Base-by-base conservation (phyloP, 2,329 filamentous ascomycete species). In the Paraphaeosphaeria minitans region DNA sequence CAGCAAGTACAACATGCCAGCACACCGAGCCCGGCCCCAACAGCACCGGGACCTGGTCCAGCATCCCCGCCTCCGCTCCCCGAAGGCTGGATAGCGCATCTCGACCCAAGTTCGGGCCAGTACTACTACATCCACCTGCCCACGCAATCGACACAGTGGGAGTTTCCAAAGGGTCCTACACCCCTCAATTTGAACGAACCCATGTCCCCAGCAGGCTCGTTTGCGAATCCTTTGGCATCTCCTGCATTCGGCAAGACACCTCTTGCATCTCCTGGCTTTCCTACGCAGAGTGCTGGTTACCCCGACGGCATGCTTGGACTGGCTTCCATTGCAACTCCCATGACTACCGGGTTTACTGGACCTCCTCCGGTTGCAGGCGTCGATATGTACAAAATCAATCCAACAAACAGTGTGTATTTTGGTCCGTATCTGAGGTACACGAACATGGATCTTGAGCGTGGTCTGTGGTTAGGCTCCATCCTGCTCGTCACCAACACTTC, bases 101-200 rank as follows among this genome's bases (percentile, higher is more conserved):
- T 98, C 4, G 95, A 99, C 74, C 91, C 92, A 66, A 97, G 91
- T 73, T 98, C 94, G 2, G 95, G 95, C 1, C 94, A 98, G 73
- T 99, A 98, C 78, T 99, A 99, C 77, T 99, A 99, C 72, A 99
- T 99, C 59, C 95, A 99, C 75, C 84, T 99, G 31, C 91, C 93
- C 1, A 93, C 92, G 0, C 95, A 98, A 74, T 92, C 93, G 2
- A 99, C 95, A 0, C 95, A 99, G 74, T 99, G 95, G 95, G 95
- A 99, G 72, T 98, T 98, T 66, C 95, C 95, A 29, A 98, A 97
- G 78, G 94, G 94, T 0, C 93, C 93, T 0, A 97, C 92, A 24
- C 94, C 94, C 0, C 83, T 97, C 55, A 91, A 92, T 62, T 85
- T 96, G 63, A 93, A 96, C 59, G 85, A 90, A 16, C 94, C 94